These are phyloP conservation scores for Suillus lakei DNA, from an alignment of 768 basidiomycete species.

Conservation along the genomic window DNA sequence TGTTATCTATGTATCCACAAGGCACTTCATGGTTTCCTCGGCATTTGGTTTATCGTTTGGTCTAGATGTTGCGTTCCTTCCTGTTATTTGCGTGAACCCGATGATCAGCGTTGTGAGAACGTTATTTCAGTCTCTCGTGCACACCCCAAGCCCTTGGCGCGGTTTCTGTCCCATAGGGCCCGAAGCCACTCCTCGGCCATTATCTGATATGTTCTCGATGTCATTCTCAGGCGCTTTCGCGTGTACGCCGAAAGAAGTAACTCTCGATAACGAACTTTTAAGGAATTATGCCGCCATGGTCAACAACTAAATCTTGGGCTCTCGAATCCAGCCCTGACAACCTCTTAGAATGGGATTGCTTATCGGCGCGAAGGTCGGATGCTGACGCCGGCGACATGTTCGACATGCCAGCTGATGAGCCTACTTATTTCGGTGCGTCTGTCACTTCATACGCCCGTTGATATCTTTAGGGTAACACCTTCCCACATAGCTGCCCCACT, in stretches of 20 bases:
- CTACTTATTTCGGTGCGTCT: background rate
- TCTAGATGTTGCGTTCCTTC: constrained; percentile 4
- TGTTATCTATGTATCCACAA: background rate
- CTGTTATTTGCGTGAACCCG: constrained; percentile 6
- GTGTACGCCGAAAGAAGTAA: background rate
- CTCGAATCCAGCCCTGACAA: background rate
- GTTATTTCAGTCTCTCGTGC: constrained; percentile 4
- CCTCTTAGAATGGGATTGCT: background rate
- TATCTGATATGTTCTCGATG: constrained; percentile 1
- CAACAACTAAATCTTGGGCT: background rate
- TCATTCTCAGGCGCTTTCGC: background rate
- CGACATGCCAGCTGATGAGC: background rate
- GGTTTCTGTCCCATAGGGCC: background rate
- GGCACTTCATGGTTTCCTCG: constrained; percentile 2
- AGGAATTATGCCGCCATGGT: background rate
- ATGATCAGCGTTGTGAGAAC: constrained; percentile 15
- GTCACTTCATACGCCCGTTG: background rate
- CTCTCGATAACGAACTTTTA: background rate
- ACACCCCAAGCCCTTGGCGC: constrained; percentile 7
- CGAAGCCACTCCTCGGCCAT: background rate
- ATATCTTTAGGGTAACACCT: background rate
- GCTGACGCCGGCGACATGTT: background rate
- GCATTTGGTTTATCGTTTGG: constrained; percentile 5
- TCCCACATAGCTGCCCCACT: background rate
- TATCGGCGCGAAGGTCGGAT: background rate